Percentiles rank a stretch among this genome's conserved stretches.
phyloP scores from a whole-genome alignment of 2,329 filamentous ascomycete genomes.

The Claviceps cyperi region DNA sequence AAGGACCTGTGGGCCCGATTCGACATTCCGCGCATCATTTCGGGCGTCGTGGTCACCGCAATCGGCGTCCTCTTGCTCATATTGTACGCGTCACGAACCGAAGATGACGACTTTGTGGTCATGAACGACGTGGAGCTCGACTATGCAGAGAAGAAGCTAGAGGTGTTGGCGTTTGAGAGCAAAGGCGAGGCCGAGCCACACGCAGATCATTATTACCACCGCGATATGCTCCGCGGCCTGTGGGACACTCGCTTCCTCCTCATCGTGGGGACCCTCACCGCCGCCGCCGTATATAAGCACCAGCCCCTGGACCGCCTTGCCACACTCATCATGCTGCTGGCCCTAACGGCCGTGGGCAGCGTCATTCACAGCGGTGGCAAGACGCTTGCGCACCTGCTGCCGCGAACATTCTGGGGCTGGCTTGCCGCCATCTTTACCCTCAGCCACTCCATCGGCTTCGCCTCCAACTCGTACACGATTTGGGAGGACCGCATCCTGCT shows the following conservation, averaged over 20 bases:
- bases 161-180: constrained; percentile 25
- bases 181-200: constrained; percentile 25
- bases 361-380: constrained; percentile 30
- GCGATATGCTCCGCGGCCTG: constrained; percentile 20
- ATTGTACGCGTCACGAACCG: constrained; percentile 52
- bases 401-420: constrained; percentile 78
- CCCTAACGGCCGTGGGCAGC: constrained; percentile 27
- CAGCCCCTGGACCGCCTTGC: constrained; percentile 21
- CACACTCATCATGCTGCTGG: constrained; percentile 22
- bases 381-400: constrained; percentile 40
- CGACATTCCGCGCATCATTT: constrained; percentile 71
- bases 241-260: constrained; percentile 21
- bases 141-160: constrained; percentile 41
- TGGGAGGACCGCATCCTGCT: constrained; percentile 95
- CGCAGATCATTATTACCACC: constrained; percentile 21
- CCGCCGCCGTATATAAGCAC: constrained; percentile 17
- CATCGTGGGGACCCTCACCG: constrained; percentile 15
- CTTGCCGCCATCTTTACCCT: constrained; percentile 65
- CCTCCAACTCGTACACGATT: constrained; percentile 95
- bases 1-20: constrained; percentile 85
- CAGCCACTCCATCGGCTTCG: constrained; percentile 86
- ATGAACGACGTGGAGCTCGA: constrained; percentile 44
- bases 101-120: constrained; percentile 38
- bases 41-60: constrained; percentile 59
- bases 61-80: constrained; percentile 54